These are phyloP conservation scores for Phytophthora sp. DNA, from an alignment of 352 stramenopile species.

Conservation along the genomic window DNA sequence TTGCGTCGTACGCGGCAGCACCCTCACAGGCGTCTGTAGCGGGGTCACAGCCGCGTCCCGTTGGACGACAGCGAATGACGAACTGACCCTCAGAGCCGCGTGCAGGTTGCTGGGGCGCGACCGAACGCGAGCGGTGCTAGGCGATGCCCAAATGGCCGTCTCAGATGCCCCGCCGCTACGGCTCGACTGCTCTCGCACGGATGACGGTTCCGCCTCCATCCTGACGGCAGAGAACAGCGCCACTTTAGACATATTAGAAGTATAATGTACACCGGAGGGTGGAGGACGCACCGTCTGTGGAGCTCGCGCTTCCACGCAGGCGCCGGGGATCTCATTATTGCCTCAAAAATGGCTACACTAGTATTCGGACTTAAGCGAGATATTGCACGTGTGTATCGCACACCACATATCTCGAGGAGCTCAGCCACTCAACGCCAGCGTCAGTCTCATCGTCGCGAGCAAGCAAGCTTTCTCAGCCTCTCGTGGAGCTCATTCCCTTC, in stretches of 20 bases:
- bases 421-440: slow-evolving; percentile 21
- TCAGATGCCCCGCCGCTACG: neutral
- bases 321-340: neutral
- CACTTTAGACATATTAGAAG: neutral
- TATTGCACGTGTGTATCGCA: too few species aligned
- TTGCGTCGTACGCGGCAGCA: slow-evolving; percentile 30
- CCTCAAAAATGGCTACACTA: too few species aligned
- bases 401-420: too few species aligned
- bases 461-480: slow-evolving; percentile 11
- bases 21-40: slow-evolving; percentile 6
- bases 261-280: too few species aligned
- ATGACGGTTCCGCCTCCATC: slow-evolving; percentile 36
- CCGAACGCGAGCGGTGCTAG: slow-evolving; percentile 43
- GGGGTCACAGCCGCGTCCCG: slow-evolving; percentile 17
- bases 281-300: slow-evolving; percentile 13
- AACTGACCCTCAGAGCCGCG: slow-evolving; percentile 35
- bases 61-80: slow-evolving; percentile 42
- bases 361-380: too few species aligned
- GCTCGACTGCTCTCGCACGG: slow-evolving; percentile 1
- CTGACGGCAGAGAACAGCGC: too few species aligned
- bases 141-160: slow-evolving; percentile 43
- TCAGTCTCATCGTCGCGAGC: slow-evolving; percentile 10
- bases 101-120: slow-evolving; percentile 58
- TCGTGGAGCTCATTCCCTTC: slow-evolving; percentile 19
- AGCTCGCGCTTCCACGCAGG: slow-evolving; percentile 31